Conservation (phyloP, 805 yeast species). For the Kazachstania africana region DNA sequence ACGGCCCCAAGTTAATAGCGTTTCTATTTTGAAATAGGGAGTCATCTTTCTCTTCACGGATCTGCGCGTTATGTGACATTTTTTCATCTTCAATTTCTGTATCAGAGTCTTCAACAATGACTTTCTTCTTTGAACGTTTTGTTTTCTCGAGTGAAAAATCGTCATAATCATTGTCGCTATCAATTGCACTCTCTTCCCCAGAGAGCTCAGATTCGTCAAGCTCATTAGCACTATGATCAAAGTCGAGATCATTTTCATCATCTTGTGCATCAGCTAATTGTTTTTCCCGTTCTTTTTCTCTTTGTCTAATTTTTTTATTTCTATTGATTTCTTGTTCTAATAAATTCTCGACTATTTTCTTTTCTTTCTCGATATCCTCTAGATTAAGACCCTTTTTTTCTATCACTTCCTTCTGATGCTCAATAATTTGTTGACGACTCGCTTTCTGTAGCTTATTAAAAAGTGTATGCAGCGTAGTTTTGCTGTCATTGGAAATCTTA, state of each 20-base stretch:
- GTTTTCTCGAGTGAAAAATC: constrained; percentile 8
- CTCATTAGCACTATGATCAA: constrained; percentile 12
- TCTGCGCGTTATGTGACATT: constrained; percentile 1
- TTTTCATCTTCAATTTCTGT: constrained; percentile 5
- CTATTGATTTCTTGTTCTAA: constrained; percentile 42
- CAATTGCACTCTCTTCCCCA: constrained; percentile 5
- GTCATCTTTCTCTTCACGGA: background rate
- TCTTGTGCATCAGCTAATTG: too few species aligned
- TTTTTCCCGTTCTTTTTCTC: constrained; percentile 27
- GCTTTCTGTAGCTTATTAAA: constrained; percentile 31
- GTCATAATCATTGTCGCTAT: constrained; percentile 4
- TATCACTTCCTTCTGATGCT: constrained; percentile 36
- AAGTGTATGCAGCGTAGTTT: constrained; percentile 22
- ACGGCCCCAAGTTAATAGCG: constrained; percentile 20
- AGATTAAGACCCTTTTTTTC: constrained; percentile 34
- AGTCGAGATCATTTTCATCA: constrained; percentile 7
- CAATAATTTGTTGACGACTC: constrained; percentile 37
- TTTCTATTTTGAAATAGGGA: constrained; percentile 3
- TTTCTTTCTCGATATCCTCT: constrained; percentile 29
- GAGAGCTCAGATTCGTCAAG: constrained; percentile 8
- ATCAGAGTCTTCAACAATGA: constrained; percentile 6
- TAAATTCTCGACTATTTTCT: constrained; percentile 21
- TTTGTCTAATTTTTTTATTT: constrained; percentile 33
- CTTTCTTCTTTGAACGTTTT: constrained; percentile 2
- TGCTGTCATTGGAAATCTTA: constrained; percentile 2